These are phyloP conservation scores for Dendrobium officinale DNA, from an alignment of 106 monocot species.

Conservation along the genomic window DNA sequence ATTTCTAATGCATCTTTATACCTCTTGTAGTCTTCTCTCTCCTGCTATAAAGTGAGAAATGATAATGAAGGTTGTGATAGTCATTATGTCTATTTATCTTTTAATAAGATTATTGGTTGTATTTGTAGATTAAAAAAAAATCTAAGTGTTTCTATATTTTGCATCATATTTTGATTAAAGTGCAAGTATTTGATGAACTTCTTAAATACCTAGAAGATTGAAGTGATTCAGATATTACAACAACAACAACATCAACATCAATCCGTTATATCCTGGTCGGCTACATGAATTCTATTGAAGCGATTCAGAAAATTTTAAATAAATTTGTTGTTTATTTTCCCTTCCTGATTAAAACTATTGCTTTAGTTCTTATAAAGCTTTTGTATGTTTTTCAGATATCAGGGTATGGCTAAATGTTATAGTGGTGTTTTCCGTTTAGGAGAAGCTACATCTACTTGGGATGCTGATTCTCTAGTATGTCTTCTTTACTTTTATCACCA, in stretches of 20 bases:
- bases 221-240: neutral
- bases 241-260: too few relatives aligned
- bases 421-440: slow-evolving; percentile 92
- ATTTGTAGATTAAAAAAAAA: too few relatives aligned
- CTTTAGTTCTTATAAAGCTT: neutral
- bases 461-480: slow-evolving; percentile 95
- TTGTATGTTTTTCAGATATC: slow-evolving; percentile 52
- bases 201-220: neutral
- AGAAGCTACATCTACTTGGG: slow-evolving; percentile 99
- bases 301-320: neutral
- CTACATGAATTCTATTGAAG: too few relatives aligned
- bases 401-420: slow-evolving; percentile 93
- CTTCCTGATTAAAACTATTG: neutral
- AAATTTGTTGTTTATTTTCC: neutral
- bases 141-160: too few relatives aligned
- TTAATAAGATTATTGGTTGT: too few relatives aligned
- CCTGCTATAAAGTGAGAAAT: too few relatives aligned
- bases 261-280: too few relatives aligned
- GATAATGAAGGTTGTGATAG: too few relatives aligned
- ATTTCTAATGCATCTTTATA: neutral
- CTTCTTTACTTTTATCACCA: slow-evolving; percentile 2
- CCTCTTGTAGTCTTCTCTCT: too few relatives aligned
- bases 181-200: neutral
- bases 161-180: neutral
- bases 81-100: too few relatives aligned